Evolutionary conservation across 805 yeast genomes (phyloP), one percentile per base, ranked within the genome.

Genomic region (Lachancea kluyveri): DNA sequence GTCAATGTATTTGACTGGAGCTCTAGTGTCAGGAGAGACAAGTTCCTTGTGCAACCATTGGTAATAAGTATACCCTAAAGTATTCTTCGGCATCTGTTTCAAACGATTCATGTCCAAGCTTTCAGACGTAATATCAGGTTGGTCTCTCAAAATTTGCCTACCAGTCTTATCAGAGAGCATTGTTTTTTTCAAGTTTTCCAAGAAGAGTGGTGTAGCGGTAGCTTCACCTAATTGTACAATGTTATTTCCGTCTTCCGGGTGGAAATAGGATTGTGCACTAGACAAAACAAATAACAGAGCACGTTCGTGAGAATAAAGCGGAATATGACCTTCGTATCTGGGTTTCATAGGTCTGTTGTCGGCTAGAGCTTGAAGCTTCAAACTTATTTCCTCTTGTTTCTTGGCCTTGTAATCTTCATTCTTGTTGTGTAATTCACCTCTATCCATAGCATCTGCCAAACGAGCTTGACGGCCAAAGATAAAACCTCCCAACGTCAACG

Each of bases 21-120:
- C 87, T 46, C 98, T 68, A 0, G 95, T 88, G 53, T 92, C 98
- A 2, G 96, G 96, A 3, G 92, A 78, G 1, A 85, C 95, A 1
- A 90, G 87, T 57, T 92, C 96, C 27, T 74, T 68, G 33, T 79
- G 79, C 11, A 87, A 67, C 95, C 96, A 87, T 24, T 69, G 64
- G 24, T 79, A 69, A 52, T 87, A 92, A n/a, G 79, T 74, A 31
- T 71, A 62, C 1, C 97, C 98, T 24, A 92, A 60, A 0, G 95
- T 71, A 44, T 76, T 77, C 12, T 63, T 63, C 0, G 94, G 92
- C 32, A 79, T 62, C 20, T 57, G 43, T 21, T 77, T 59, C 33
- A 90, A 63, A 26, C 74, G 56, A 6, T 71, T 79, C 44, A 82
- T 63, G 43, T 86, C 67, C 26, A 92, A 62, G 1, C 84, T 68